Percentiles rank a stretch among this genome's conserved stretches.
phyloP scores from a whole-genome alignment of 768 basidiomycete species.

The Tylopilus cervinicoccineus region DNA sequence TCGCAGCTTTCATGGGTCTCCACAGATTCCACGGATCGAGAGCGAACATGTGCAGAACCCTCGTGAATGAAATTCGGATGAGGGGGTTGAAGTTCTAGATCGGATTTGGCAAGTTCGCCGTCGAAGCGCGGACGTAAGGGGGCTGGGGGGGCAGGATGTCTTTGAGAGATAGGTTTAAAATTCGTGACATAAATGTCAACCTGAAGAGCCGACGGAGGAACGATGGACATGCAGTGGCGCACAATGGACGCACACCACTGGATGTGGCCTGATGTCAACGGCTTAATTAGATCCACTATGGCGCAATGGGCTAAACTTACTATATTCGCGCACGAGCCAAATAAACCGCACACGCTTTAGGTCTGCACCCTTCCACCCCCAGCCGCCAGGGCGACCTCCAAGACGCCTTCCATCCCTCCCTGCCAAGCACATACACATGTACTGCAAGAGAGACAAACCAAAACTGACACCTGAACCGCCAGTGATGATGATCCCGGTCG shows the following conservation, averaged over 20 bases:
- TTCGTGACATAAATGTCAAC: slow-evolving; percentile 76
- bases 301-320: slow-evolving; percentile 37
- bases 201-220: slow-evolving; percentile 46
- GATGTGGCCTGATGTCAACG: slow-evolving; percentile 50
- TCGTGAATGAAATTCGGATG: slow-evolving; percentile 26
- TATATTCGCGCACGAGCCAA: slow-evolving; percentile 74
- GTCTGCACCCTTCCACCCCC: slow-evolving; percentile 37
- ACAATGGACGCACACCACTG: slow-evolving; percentile 72
- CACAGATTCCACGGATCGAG: slow-evolving; percentile 23
- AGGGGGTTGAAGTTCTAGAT: slow-evolving; percentile 35
- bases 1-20: slow-evolving; percentile 31
- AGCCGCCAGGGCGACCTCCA: slow-evolving; percentile 45
- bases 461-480: slow-evolving; percentile 79
- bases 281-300: not conserved
- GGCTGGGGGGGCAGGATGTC: slow-evolving; percentile 2
- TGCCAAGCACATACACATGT: slow-evolving; percentile 54
- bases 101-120: not conserved
- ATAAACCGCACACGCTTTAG: slow-evolving; percentile 64
- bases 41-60: slow-evolving; percentile 2
- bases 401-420: slow-evolving; percentile 48
- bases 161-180: slow-evolving; percentile 32
- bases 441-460: slow-evolving; percentile 61
- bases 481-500: slow-evolving; percentile 57
- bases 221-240: slow-evolving; percentile 56
- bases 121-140: slow-evolving; percentile 16